phyloP scores from a whole-genome alignment of 306 rosid species.

The Hippophae rhamnoides region DNA sequence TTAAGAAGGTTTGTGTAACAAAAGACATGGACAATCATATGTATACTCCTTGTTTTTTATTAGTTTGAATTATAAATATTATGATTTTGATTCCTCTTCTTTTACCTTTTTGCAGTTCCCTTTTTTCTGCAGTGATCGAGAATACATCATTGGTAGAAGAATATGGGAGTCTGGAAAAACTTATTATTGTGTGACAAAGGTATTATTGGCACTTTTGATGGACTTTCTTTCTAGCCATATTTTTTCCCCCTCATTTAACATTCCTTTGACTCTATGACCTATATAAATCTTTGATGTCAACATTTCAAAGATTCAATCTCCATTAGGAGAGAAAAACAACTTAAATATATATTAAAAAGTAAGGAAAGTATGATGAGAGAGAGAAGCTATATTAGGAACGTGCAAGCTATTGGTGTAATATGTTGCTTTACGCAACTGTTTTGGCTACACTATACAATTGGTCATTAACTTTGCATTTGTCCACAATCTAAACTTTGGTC shows the following conservation, averaged over 20 bases:
- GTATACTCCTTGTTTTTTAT: background rate
- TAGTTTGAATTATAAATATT: slow-evolving; percentile 1
- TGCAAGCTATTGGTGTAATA: too few species aligned
- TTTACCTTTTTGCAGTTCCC: slow-evolving; percentile 59
- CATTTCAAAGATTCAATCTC: too few species aligned
- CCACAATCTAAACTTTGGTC: too few species aligned
- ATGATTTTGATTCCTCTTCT: slow-evolving; percentile 19
- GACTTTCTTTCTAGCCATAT: slow-evolving; percentile 3
- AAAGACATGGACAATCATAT: background rate
- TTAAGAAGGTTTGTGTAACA: slow-evolving; percentile 69
- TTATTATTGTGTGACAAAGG: slow-evolving; percentile 93
- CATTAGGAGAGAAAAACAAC: too few species aligned
- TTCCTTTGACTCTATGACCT: slow-evolving; percentile 1
- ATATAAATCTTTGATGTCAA: too few species aligned
- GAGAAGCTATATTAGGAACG: too few species aligned
- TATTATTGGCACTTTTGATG: slow-evolving; percentile 20
- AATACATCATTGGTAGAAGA: slow-evolving; percentile 89
- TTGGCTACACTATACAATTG: too few species aligned
- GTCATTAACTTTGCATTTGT: too few species aligned
- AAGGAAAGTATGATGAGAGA: too few species aligned
- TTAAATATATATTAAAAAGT: too few species aligned
- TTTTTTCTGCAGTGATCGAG: slow-evolving; percentile 98
- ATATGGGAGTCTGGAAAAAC: slow-evolving; percentile 92
- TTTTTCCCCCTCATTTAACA: slow-evolving; percentile 10
- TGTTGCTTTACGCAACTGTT: too few species aligned